These are phyloP conservation scores for Penicillium fimorum DNA, from an alignment of 495 filamentous ascomycete species.

Conservation along the genomic window DNA sequence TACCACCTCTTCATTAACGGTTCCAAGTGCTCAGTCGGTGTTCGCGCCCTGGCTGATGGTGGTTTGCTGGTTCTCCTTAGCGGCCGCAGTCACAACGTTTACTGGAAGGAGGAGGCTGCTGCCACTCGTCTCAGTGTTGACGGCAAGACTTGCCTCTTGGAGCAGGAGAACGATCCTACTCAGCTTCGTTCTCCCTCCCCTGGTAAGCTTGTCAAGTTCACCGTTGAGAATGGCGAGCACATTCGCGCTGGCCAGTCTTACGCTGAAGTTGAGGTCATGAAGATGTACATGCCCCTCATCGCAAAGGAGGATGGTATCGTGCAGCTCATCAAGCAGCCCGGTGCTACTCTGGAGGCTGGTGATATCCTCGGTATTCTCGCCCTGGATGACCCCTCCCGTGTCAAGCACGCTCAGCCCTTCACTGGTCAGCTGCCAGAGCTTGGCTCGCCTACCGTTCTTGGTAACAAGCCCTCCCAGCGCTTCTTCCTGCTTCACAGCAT, in stretches of 20 bases:
- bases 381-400: constrained; percentile 91
- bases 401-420: constrained; percentile 98
- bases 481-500: constrained; percentile 75
- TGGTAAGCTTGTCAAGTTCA: constrained; percentile 98
- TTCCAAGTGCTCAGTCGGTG: constrained; percentile 91
- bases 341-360: constrained; percentile 94
- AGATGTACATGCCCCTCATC: constrained; percentile 99
- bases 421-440: constrained; percentile 85
- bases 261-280: constrained; percentile 99
- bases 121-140: constrained; percentile 95
- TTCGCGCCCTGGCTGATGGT: constrained; percentile 89
- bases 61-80: constrained; percentile 87
- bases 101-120: constrained; percentile 98
- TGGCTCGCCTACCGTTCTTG: constrained; percentile 79
- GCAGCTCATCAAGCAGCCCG: constrained; percentile 98
- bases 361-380: constrained; percentile 98
- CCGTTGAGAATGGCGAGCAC: constrained; percentile 94
- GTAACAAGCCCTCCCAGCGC: constrained; percentile 87
- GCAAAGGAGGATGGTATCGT: constrained; percentile 97
- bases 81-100: constrained; percentile 94
- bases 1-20: constrained; percentile 99
- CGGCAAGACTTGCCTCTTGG: constrained; percentile 93
- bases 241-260: constrained; percentile 90
- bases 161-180: constrained; percentile 99
- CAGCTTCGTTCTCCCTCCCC: constrained; percentile 93